Conservation (phyloP, 2,329 filamentous ascomycete genomes). For the Ramularia collo-cygni region DNA sequence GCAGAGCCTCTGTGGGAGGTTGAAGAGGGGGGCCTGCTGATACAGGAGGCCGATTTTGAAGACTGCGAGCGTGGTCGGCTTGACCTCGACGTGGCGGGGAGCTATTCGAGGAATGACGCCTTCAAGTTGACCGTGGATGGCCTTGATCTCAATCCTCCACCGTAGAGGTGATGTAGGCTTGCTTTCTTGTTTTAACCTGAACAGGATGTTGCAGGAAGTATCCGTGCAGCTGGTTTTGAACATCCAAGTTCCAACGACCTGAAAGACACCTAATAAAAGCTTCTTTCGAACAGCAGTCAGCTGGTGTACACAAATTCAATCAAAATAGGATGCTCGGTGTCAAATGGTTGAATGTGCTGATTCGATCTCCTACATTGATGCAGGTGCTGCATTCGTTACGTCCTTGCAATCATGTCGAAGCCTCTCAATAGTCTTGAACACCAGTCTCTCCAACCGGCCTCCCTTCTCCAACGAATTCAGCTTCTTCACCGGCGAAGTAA, state of each 20-base stretch:
- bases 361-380: no score
- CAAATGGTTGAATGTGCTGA: no score
- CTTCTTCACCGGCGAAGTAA: conserved; percentile 73
- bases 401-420: no score
- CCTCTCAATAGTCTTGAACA: conserved; percentile 42
- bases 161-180: conserved; percentile 26
- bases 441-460: conserved; percentile 40
- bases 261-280: no score
- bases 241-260: no score
- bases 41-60: conserved; percentile 74
- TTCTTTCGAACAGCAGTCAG: no score
- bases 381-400: no score
- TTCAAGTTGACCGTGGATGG: conserved; percentile 56
- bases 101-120: conserved; percentile 69
- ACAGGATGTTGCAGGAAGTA: no score
- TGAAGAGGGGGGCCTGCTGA: conserved; percentile 59
- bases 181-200: no score
- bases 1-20: conserved; percentile 76
- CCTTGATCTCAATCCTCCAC: conserved; percentile 54
- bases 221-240: no score
- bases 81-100: conserved; percentile 78
- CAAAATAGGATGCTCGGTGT: no score
- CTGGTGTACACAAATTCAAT: no score
- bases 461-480: conserved; percentile 28
- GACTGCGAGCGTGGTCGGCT: conserved; percentile 76